These are phyloP conservation scores for Spergularia bocconei DNA, from an alignment of 148 eudicot species.

Conservation along the genomic window DNA sequence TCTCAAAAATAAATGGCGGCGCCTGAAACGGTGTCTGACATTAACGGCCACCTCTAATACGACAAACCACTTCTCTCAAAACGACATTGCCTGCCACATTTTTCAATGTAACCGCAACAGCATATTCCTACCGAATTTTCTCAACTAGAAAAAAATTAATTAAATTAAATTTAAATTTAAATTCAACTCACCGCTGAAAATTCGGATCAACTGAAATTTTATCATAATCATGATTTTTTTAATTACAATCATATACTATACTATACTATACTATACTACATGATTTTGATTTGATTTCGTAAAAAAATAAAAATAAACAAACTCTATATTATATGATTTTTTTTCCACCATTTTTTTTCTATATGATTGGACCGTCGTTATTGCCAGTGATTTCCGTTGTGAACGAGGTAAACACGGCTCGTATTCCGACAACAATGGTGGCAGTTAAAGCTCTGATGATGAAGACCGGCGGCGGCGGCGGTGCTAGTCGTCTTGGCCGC, in stretches of 20 bases:
- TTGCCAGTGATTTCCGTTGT: conserved; percentile 61
- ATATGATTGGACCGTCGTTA: conserved; percentile 10
- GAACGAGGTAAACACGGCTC: conserved; percentile 38
- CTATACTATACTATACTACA: background rate
- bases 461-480: background rate
- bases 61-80: conserved; percentile 2
- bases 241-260: background rate
- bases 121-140: background rate
- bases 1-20: background rate
- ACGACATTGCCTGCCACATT: conserved; percentile 6
- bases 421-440: conserved; percentile 32
- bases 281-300: background rate
- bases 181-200: background rate
- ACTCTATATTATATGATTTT: background rate
- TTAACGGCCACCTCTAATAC: background rate
- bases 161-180: background rate
- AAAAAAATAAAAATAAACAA: background rate
- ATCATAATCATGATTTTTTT: conserved; percentile 2
- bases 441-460: conserved; percentile 22
- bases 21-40: background rate
- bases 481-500: conserved; percentile 9
- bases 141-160: background rate
- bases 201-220: background rate
- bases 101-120: background rate
- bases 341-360: conserved; percentile 3